These are phyloP conservation scores for Globisporangium ultimum DNA, from an alignment of 352 stramenopile species.

Conservation along the genomic window DNA sequence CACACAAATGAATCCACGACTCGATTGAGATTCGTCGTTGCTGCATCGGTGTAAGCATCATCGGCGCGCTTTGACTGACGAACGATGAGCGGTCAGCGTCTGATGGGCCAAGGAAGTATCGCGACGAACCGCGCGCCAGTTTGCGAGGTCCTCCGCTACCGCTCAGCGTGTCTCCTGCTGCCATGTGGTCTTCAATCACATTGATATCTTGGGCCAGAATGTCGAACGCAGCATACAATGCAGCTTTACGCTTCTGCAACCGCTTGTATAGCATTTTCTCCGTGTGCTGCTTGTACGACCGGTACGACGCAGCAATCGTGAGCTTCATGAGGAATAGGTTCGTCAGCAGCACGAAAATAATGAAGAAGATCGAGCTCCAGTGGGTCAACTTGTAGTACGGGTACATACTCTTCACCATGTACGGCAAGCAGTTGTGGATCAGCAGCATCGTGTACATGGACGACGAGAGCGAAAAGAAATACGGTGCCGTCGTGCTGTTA, in stretches of 20 bases:
- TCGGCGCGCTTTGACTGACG: conserved; percentile 20
- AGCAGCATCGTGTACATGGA: conserved; percentile 84
- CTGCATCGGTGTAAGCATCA: conserved; percentile 41
- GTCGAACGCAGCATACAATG: conserved; percentile 73
- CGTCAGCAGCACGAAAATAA: conserved; percentile 75
- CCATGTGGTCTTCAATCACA: conserved; percentile 28
- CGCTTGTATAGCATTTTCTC: conserved; percentile 85
- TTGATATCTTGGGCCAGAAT: conserved; percentile 63
- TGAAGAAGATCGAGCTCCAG: conserved; percentile 80
- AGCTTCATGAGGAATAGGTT: conserved; percentile 84
- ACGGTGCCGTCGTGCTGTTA: conserved; percentile 41
- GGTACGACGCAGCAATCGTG: conserved; percentile 81
- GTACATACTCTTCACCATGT: conserved; percentile 82
- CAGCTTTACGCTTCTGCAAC: conserved; percentile 80
- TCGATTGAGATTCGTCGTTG: conserved; percentile 60
- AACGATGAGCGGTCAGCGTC: conserved; percentile 41
- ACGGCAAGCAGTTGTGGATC: conserved; percentile 75
- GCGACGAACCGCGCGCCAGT: conserved; percentile 50
- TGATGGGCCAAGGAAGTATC: conserved; percentile 44
- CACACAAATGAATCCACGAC: conserved; percentile 67
- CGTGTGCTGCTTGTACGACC: conserved; percentile 84
- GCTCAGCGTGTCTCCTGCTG: background rate
- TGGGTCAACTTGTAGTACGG: conserved; percentile 76
- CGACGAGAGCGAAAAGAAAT: conserved; percentile 65
- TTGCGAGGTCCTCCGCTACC: background rate